Base-by-base conservation (phyloP, 768 basidiomycete species). In the Macrolepiota dolichaula region DNA sequence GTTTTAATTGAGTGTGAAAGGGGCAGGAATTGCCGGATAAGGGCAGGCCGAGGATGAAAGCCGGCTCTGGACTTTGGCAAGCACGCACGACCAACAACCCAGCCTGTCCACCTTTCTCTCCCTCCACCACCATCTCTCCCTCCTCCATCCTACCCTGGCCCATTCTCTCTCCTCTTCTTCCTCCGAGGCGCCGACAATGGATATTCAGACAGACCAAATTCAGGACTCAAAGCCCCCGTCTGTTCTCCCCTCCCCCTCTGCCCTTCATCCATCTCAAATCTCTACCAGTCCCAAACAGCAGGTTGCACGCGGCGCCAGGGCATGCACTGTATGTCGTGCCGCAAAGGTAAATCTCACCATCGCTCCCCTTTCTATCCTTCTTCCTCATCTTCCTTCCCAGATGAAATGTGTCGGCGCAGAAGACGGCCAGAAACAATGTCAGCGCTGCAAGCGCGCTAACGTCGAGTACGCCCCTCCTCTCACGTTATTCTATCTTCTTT, bases 361-460 rank as follows among this genome's bases (percentile, higher is more conserved):
- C 38, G 22, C 47, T 64, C 42, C 58, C 61, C 63, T 63, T 57
- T 55, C 62, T 59, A 56, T 65, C 50, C 57, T 55, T 67, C 64
- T 32, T 32, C 53, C 63, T 71, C 52, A 60, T 61, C 61, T 50
- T 29, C 58, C 40, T 52, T 58, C 73, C 47, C 66, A 94, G 92
- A 94, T 94, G 92, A 92, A 93, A 73, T 94, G 92, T 68, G 91
- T 94, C 62, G 92, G 91, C 49, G 89, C 92, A 53, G 92, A 94
- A 71, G 91, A 94, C 68, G 91, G 91, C 62, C 80, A 85, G 63
- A 86, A 85, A 67, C 85, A 83, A 32, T 94, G 92, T 71, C 91
- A 94, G 71, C 87, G 92, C 54, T 94, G 92, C 76, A 88, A 85
- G 70, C 87, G 92, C 62, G 86, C 89, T 36, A 88, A 87, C 65